A percentile compares a stretch with the other conserved stretches of the same genome.
These are phyloP conservation scores for Neurospora hispaniola DNA, from an alignment of 495 filamentous ascomycete species.

Conservation along the genomic window DNA sequence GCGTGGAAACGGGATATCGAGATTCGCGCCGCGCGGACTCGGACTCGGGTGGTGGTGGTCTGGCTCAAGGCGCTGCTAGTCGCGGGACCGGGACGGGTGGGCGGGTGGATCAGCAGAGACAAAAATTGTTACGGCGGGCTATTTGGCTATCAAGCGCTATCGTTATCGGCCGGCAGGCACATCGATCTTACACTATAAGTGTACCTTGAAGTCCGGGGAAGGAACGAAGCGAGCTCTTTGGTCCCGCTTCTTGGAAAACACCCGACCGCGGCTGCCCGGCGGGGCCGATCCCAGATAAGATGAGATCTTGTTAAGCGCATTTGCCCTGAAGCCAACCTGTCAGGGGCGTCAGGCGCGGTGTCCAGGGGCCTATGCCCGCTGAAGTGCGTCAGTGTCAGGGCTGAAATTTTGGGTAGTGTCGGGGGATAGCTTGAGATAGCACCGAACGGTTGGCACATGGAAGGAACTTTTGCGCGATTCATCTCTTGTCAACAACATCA, in stretches of 20 bases:
- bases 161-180: background rate
- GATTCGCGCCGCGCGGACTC: background rate
- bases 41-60: background rate
- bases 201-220: background rate
- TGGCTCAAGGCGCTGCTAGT: background rate
- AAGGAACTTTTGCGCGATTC: background rate
- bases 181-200: background rate
- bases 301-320: background rate
- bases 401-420: background rate
- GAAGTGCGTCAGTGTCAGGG: background rate
- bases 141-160: background rate
- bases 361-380: background rate
- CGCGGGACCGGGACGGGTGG: background rate
- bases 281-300: background rate
- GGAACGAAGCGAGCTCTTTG: background rate
- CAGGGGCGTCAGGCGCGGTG: background rate
- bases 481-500: background rate
- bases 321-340: background rate
- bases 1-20: background rate
- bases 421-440: background rate
- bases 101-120: background rate
- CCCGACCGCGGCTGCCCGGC: background rate
- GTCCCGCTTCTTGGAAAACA: background rate
- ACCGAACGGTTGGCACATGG: background rate
- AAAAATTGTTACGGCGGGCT: background rate